A percentile compares a stretch with the other conserved stretches of the same genome.
Evolutionary conservation across 2,329 filamentous ascomycete genomes (phyloP).

Genomic region (Aspergillus pseudoviridinutans): DNA sequence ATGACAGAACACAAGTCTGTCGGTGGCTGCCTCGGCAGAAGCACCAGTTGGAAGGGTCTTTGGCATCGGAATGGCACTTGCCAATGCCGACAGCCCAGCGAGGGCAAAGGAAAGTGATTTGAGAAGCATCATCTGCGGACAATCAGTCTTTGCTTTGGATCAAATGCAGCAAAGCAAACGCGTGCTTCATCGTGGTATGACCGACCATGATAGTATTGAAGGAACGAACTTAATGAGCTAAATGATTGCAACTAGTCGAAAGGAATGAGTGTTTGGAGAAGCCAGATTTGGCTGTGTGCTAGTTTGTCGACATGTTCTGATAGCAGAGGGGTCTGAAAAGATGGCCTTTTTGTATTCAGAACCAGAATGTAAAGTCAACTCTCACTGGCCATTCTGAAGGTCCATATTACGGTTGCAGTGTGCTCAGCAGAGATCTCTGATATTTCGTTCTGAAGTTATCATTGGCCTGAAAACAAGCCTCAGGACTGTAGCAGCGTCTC

Average conservation of each 20-base stretch:
- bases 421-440: neutral
- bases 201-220: neutral
- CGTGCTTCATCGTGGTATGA: neutral
- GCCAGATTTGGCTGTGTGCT: neutral
- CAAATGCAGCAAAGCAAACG: neutral
- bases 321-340: neutral
- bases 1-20: constrained; percentile 41
- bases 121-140: constrained; percentile 7
- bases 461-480: neutral
- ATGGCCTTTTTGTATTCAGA: neutral
- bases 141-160: neutral
- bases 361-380: neutral
- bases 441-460: neutral
- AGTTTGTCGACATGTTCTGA: neutral
- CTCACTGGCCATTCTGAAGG: neutral
- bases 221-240: neutral
- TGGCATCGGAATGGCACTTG: constrained; percentile 12
- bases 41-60: neutral
- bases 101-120: constrained; percentile 15
- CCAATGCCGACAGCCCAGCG: constrained; percentile 13
- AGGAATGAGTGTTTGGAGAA: neutral
- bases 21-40: constrained; percentile 3
- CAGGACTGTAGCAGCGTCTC: neutral
- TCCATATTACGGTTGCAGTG: neutral
- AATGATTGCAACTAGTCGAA: neutral